These are phyloP conservation scores for Citeromyces nyonsensis DNA, from an alignment of 805 yeast species.

Conservation along the genomic window DNA sequence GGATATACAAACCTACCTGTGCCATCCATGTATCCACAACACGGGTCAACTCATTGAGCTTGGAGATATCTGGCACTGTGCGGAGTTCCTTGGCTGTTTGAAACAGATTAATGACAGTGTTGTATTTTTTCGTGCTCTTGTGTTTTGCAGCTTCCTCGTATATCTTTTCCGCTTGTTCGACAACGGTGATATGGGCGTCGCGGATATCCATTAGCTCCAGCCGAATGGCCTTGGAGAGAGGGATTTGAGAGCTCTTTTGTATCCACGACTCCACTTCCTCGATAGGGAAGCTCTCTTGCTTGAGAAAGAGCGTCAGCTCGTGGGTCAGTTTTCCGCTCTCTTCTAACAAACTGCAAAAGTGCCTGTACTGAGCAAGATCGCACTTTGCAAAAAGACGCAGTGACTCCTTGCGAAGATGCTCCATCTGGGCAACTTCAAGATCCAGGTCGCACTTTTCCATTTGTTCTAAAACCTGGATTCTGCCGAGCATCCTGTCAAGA, in stretches of 20 bases:
- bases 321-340: background rate
- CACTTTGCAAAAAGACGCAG: constrained; percentile 11
- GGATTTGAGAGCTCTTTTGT: too few relatives aligned
- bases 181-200: too few relatives aligned
- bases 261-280: too few relatives aligned
- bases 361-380: constrained; percentile 4
- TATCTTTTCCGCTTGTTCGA: too few relatives aligned
- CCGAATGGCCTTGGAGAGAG: too few relatives aligned
- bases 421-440: background rate
- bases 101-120: too few relatives aligned
- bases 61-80: background rate
- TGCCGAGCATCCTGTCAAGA: constrained; percentile 19
- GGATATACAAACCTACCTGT: background rate
- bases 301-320: background rate
- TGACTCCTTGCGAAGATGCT: constrained; percentile 3
- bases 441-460: constrained; percentile 16
- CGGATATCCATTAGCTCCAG: too few relatives aligned
- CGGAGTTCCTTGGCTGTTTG: too few relatives aligned
- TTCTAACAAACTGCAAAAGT: background rate
- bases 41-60: background rate
- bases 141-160: too few relatives aligned
- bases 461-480: constrained; percentile 5
- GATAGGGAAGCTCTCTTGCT: too few relatives aligned
- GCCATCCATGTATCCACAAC: background rate
- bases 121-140: too few relatives aligned